Evolutionary conservation across 306 rosid species (phyloP), one percentile per base, ranked within the genome.

Genomic region (Prunus padus): DNA sequence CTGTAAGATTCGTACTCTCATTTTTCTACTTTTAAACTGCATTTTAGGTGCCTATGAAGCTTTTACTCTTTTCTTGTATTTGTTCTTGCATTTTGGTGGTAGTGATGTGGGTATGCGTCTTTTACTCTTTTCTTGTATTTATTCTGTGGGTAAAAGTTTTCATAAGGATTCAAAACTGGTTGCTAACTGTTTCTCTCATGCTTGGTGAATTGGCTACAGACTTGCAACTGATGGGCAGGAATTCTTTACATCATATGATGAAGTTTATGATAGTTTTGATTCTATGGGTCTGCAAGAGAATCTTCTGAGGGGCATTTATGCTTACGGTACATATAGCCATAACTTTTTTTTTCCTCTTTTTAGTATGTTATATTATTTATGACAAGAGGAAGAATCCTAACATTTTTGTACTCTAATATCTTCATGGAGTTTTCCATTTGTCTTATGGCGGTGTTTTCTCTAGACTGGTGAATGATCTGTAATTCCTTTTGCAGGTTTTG

Each of bases 261-360:
- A 91, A 78, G 90, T 89, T 64, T 81, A 37, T 72, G 93, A 91
- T 3, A 89, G 84, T 73, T 91, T 91, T 86, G 97, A 91, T 61
- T 83, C 85, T 10, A 91, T 89, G 92, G 92, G 97, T 18, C 80
- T 89, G 86, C 89, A 84, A 73, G 97, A 91, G 86, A 91, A 91
- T 80, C 89, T 91, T 59, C 89, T 89, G 30, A 87, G 97, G 68
- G 93, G 97, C 44, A 91, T 89, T 76, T 91, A 91, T 22, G 94
- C 94, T 10, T 91, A 87, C 19, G 94, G 94, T 89, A 79, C 22
- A 20, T 67, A 74, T 10, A 23, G 52, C 42, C 56, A 4, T 3
- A 5, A 28, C 20, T 28, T 26, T 49, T 47, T 28, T 4, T 0
- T 18, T 18, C 3, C 28, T 57, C 52, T 8, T 30, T 67, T 31